Evolutionary conservation across 306 rosid genomes (phyloP), one percentile per base, ranked within the genome.

Genomic region (Cajanus cajan): DNA sequence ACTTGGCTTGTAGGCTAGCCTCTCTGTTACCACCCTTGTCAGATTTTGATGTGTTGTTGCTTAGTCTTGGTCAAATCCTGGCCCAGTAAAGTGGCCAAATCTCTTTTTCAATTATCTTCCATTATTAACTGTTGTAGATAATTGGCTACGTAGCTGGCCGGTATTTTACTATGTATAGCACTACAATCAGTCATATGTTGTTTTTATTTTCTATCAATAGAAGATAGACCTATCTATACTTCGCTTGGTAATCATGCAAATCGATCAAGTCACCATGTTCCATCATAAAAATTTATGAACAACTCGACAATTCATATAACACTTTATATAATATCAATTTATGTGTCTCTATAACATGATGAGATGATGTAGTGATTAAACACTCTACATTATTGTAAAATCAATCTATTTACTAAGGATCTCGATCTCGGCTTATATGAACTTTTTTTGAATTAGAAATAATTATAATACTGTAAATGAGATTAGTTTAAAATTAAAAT

Each of bases 51-150:
- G 76, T 63, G 21, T 76, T 41, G 88, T 76, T 89, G 61, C 80
- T 44, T 28, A 61, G 87, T 89, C 92, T 44, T 64, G 73, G 19
- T 77, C 82, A 62, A 41, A 68, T 55, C 71, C 37, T 75, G 65
- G 37, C 21, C 28, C 39, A 18, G n/a, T 15, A 19, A n/a, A 50
- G 31, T 50, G 9, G 21, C 62, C 4, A 45, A 39, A 64, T 36
- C 54, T 65, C 63, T 45, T 34, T 77, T 68, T 67, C 47, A 68
- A 16, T 68, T 61, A 37, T 8, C 66, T 65, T 77, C 73, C 36
- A n/a, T 24, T 10, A 63, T 33, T 61, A 61, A 44, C 31, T 52
- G 8, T 43, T 39, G 4, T 19, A 33, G 0, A 70, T 50, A 11
- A 22, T 15, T 48, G 16, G 22, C 5, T 57, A 69, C 31, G 48